Conservation (phyloP, 805 yeast genomes). For the Lipomyces yamadae region DNA sequence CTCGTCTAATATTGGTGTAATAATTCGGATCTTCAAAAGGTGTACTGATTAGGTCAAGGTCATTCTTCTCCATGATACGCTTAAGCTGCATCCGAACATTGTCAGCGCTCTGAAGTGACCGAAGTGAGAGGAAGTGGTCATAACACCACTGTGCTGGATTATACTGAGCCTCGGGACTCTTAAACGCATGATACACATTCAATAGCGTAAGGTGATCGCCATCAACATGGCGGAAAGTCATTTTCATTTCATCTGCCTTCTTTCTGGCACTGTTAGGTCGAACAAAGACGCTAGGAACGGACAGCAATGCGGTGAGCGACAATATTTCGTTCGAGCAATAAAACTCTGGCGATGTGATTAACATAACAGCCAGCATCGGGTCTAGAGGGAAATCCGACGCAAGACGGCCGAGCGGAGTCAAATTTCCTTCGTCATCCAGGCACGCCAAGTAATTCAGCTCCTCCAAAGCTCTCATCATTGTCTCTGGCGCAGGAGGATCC, state of each 20-base stretch:
- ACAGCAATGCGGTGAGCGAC: constrained; percentile 84
- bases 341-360: constrained; percentile 84
- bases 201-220: constrained; percentile 93
- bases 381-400: constrained; percentile 95
- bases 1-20: constrained; percentile 80
- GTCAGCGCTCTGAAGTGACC: constrained; percentile 85
- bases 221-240: constrained; percentile 85
- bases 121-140: constrained; percentile 79
- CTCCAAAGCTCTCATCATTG: constrained; percentile 98
- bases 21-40: constrained; percentile 67
- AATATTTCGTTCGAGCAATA: constrained; percentile 87
- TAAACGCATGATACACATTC: constrained; percentile 85
- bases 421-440: constrained; percentile 86
- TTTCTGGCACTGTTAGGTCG: constrained; percentile 88
- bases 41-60: constrained; percentile 71
- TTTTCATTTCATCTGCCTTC: constrained; percentile 89
- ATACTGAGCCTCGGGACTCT: constrained; percentile 70
- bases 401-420: constrained; percentile 85
- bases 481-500: constrained; percentile 99
- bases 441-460: constrained; percentile 90
- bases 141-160: constrained; percentile 80
- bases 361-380: constrained; percentile 92
- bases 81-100: constrained; percentile 83
- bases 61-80: constrained; percentile 80
- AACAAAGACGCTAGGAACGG: constrained; percentile 93